Base-by-base conservation (phyloP, 2,329 filamentous ascomycete genomes). In the Monosporascus sp. region DNA sequence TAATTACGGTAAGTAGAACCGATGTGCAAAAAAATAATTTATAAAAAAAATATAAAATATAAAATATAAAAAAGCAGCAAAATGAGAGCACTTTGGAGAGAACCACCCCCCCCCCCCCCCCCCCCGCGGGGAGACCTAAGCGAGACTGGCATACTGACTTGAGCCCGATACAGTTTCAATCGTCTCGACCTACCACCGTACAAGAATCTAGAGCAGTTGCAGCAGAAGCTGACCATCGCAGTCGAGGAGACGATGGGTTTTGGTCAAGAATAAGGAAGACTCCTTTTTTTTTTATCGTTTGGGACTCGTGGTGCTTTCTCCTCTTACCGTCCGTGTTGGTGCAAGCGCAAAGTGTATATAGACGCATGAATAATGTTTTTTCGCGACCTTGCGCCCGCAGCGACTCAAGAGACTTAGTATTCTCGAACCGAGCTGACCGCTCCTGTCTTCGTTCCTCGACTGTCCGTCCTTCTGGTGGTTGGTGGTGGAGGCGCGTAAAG, bases 161-260 rank as follows among this genome's bases (percentile, higher is more conserved):
- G 48, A 35, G 48, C 11, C 46, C 43, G 22, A 2, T 44, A 55
- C 59, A 96, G 91, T 75, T 99, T 99, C 81, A 99, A 99, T 73
- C 91, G 94, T 65, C 82, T 99, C 61, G 94, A 99, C 73, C 77
- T 99, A 49, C 94, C 94, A 41, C 86, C 91, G 27, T 99, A 99
- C 70, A 97, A 97, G 78, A 84, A 80, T 22, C 81, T 92, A 65
- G 93, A 97, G 58, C 84, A 83, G 63, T 79, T 99, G 61, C 88
- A 93, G 69, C 79, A 86, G 67, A 99, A 99, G 75, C 79, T 99
- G 64, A 94, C 92, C 7, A 96, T 96, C 73, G 94, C 94, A 26
- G 94, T 99, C 52, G 94, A 99, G 75, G 94, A 99, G 77, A 99
- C 94, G 0, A 92, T 99, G 78, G 94, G 94, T 58, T 99, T 99